These are phyloP conservation scores for Hypomontagnella monticulosa DNA, from an alignment of 495 filamentous ascomycete species.

Conservation along the genomic window DNA sequence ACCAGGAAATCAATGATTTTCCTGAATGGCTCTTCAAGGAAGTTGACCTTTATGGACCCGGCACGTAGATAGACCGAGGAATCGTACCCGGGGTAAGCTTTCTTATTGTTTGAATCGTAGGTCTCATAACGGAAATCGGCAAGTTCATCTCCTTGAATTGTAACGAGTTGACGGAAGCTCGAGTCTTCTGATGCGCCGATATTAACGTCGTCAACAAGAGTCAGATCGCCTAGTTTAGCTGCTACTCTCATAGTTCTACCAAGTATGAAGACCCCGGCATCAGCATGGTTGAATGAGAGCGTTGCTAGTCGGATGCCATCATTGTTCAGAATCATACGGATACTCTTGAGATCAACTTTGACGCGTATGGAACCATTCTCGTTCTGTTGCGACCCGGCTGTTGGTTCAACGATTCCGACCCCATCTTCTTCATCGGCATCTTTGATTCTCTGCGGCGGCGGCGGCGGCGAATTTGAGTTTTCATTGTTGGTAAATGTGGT, in stretches of 20 bases:
- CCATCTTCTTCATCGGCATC: conserved; percentile 50
- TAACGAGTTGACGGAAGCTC: conserved; percentile 84
- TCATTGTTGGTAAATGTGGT: conserved; percentile 87
- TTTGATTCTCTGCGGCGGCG: conserved; percentile 49
- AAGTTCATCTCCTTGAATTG: conserved; percentile 93
- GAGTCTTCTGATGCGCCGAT: conserved; percentile 84
- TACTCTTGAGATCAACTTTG: conserved; percentile 91
- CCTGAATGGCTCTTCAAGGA: conserved; percentile 94
- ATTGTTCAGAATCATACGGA: conserved; percentile 95
- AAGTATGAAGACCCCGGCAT: conserved; percentile 88
- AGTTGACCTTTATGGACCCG: conserved; percentile 95
- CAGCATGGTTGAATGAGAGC: conserved; percentile 86
- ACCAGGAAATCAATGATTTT: conserved; percentile 98
- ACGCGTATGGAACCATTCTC: conserved; percentile 66
- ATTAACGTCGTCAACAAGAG: conserved; percentile 92
- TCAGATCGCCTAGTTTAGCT: conserved; percentile 86
- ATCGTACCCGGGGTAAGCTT: conserved; percentile 92
- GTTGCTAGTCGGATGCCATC: conserved; percentile 96
- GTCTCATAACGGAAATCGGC: conserved; percentile 99
- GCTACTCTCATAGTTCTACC: conserved; percentile 86
- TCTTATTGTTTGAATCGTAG: conserved; percentile 74
- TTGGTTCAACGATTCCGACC: conserved; percentile 42
- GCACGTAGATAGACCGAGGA: conserved; percentile 88
- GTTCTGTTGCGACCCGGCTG: conserved; percentile 45
- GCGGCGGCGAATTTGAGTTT: conserved; percentile 48